A percentile compares a stretch with the other conserved stretches of the same genome.
Evolutionary conservation across 169 alveolate genomes (phyloP).

Genomic region (Cryptosporidium parvum): DNA sequence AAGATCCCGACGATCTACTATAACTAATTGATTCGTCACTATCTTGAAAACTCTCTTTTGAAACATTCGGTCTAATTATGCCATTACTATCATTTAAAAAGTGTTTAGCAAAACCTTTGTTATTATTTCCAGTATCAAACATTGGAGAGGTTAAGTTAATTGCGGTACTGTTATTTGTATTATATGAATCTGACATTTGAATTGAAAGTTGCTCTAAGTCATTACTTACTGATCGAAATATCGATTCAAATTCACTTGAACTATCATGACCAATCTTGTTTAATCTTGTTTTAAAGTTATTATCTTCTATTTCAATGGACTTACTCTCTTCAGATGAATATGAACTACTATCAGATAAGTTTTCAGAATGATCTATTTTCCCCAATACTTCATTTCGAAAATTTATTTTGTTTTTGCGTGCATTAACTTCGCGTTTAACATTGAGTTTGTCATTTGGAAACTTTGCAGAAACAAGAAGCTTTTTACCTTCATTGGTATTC

Average conservation of each 20-base stretch:
- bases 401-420: background rate
- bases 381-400: background rate
- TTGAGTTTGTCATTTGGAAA: background rate
- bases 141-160: slow-evolving; percentile 53
- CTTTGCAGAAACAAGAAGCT: slow-evolving; percentile 48
- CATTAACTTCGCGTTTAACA: background rate
- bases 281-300: background rate
- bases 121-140: background rate
- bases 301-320: background rate
- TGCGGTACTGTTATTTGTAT: background rate
- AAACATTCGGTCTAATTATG: background rate
- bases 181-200: slow-evolving; percentile 36
- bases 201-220: slow-evolving; percentile 59
- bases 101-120: background rate
- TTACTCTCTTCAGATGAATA: background rate
- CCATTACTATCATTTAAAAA: background rate
- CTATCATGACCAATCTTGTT: background rate
- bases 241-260: slow-evolving; percentile 40
- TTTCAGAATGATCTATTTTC: background rate
- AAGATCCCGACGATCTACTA: background rate
- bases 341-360: background rate
- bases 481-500: slow-evolving; percentile 42
- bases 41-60: slow-evolving; percentile 6
- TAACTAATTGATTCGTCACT: slow-evolving; percentile 2
- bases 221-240: slow-evolving; percentile 54